Evolutionary conservation across 352 stramenopile genomes (phyloP).

Genomic region (Pythium aphanidermatum): DNA sequence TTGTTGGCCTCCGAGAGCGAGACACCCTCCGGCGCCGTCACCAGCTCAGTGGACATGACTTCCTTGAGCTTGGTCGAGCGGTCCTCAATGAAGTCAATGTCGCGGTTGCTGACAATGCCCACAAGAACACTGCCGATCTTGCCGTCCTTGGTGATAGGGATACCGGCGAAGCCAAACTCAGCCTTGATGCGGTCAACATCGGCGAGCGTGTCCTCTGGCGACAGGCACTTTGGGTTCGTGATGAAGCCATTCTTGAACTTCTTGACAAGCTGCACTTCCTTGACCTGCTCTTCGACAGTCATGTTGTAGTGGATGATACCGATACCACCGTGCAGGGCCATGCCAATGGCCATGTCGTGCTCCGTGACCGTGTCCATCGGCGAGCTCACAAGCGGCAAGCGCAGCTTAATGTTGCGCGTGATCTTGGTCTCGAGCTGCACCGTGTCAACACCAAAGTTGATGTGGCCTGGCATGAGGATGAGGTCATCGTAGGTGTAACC

Average conservation of each 20-base stretch:
- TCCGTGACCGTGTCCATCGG: slow-evolving; percentile 99
- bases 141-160: slow-evolving; percentile 98
- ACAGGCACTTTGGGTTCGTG: slow-evolving; percentile 96
- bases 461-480: slow-evolving; percentile 87
- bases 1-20: slow-evolving; percentile 96
- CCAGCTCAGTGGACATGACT: slow-evolving; percentile 89
- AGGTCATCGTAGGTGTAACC: slow-evolving; percentile 72
- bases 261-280: slow-evolving; percentile 94
- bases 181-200: slow-evolving; percentile 96
- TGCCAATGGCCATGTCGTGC: slow-evolving; percentile 98
- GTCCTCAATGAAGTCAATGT: slow-evolving; percentile 99
- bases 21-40: slow-evolving; percentile 93
- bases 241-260: slow-evolving; percentile 99
- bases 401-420: slow-evolving; percentile 94
- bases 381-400: slow-evolving; percentile 94
- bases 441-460: slow-evolving; percentile 91
- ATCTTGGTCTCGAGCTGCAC: slow-evolving; percentile 95
- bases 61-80: slow-evolving; percentile 72
- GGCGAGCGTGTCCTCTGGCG: slow-evolving; percentile 92
- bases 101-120: slow-evolving; percentile 98
- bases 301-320: slow-evolving; percentile 99
- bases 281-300: slow-evolving; percentile 95
- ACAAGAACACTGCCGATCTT: slow-evolving; percentile 97
- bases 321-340: slow-evolving; percentile 98
- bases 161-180: slow-evolving; percentile 96